Percentiles rank a stretch among this genome's conserved stretches.
These are phyloP conservation scores for Clavispora carvajalis DNA, from an alignment of 805 yeast genomes.

Conservation along the genomic window DNA sequence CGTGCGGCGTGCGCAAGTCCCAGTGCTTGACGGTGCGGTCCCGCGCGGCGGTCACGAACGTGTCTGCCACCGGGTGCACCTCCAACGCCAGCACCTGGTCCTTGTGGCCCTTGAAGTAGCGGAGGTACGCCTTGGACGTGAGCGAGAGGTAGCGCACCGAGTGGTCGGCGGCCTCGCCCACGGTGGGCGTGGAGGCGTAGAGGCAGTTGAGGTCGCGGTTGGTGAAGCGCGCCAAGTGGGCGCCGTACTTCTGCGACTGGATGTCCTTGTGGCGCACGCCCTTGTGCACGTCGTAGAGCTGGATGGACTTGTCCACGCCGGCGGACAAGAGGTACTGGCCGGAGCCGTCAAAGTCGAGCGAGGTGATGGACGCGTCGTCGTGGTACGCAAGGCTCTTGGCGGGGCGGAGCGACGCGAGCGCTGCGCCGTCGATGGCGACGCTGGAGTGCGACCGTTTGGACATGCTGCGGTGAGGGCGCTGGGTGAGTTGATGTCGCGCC, in stretches of 20 bases:
- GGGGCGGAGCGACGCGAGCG: slow-evolving; percentile 25
- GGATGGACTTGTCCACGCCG: slow-evolving; percentile 78
- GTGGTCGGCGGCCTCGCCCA: slow-evolving; percentile 49
- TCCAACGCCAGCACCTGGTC: slow-evolving; percentile 69
- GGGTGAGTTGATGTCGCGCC: background rate
- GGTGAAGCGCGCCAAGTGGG: slow-evolving; percentile 79
- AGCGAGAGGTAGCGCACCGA: slow-evolving; percentile 71
- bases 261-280: slow-evolving; percentile 69
- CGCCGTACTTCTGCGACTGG: slow-evolving; percentile 87
- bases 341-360: slow-evolving; percentile 74
- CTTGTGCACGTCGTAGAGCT: slow-evolving; percentile 66
- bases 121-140: slow-evolving; percentile 69
- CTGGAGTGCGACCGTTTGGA: slow-evolving; percentile 19
- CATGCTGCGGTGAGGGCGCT: background rate
- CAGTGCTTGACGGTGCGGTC: slow-evolving; percentile 82
- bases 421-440: slow-evolving; percentile 20
- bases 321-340: slow-evolving; percentile 75
- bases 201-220: slow-evolving; percentile 68
- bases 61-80: slow-evolving; percentile 64
- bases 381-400: slow-evolving; percentile 49
- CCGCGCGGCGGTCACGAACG: slow-evolving; percentile 59
- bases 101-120: slow-evolving; percentile 87
- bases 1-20: slow-evolving; percentile 70
- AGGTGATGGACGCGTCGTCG: slow-evolving; percentile 54
- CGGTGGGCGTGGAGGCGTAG: slow-evolving; percentile 67